Percentiles rank a stretch among this genome's conserved stretches.
Conservation (phyloP, 495 filamentous ascomycete species). For the Chaetomium tenue region DNA sequence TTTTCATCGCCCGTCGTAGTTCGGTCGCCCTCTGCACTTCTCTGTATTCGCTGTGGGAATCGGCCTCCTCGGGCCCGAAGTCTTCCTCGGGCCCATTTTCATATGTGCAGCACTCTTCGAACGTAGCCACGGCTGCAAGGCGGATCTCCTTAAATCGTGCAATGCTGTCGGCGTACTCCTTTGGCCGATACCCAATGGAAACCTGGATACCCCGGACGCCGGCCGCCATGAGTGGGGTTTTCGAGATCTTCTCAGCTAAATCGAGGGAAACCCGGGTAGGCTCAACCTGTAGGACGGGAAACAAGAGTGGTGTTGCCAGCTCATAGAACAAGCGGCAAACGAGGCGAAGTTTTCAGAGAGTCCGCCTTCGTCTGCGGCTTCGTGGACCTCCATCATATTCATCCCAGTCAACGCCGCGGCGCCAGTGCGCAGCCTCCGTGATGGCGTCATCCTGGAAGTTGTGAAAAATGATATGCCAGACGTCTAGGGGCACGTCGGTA, state of each 20-base stretch:
- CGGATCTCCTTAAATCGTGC: neutral
- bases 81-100: neutral
- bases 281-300: neutral
- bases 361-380: neutral
- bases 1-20: neutral
- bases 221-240: neutral
- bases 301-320: slow-evolving; percentile 1
- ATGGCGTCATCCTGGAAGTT: neutral
- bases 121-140: neutral
- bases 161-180: neutral
- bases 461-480: neutral
- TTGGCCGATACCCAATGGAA: neutral
- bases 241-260: neutral
- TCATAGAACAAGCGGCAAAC: slow-evolving; percentile 12
- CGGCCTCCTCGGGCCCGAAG: neutral
- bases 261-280: slow-evolving; percentile 8
- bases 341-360: neutral
- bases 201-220: slow-evolving; percentile 6
- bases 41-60: too few species aligned
- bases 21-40: neutral
- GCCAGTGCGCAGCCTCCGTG: neutral
- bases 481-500: neutral
- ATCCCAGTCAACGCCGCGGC: neutral
- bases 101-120: neutral
- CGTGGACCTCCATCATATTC: neutral